Conservation (phyloP, 352 stramenopile species). For the Pythium brassicae region DNA sequence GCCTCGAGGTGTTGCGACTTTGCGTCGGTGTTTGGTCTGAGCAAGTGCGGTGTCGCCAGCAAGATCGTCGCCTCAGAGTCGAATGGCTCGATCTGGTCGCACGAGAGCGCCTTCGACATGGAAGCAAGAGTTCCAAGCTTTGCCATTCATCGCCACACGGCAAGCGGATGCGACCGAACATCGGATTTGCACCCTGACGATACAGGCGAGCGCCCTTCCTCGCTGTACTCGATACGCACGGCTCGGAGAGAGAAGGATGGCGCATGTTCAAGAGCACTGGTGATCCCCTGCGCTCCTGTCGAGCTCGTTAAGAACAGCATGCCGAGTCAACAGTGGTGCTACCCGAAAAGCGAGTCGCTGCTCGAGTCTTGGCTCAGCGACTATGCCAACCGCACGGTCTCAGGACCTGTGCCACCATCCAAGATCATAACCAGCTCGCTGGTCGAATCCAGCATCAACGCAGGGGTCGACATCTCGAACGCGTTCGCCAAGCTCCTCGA, state of each 20-base stretch:
- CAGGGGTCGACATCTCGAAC: not conserved
- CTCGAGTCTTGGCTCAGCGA: constrained; percentile 3
- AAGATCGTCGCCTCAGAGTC: not conserved
- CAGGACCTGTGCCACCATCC: not conserved
- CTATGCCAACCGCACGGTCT: not conserved
- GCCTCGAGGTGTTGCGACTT: not conserved
- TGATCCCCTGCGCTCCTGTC: not conserved
- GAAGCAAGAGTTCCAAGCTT: constrained; percentile 1
- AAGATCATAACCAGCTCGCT: constrained; percentile 8
- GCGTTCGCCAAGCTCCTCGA: not conserved
- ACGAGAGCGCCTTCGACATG: constrained; percentile 4
- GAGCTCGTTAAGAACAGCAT: not conserved
- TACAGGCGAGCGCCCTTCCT: not conserved
- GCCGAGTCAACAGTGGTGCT: not conserved
- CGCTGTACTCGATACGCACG: constrained; percentile 4
- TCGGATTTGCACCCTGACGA: not conserved
- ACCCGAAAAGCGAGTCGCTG: not conserved
- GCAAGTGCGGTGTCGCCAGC: not conserved
- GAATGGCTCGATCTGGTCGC: constrained; percentile 5
- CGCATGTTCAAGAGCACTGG: not conserved
- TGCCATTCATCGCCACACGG: not conserved
- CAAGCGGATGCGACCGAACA: not conserved
- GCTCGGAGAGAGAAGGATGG: not conserved
- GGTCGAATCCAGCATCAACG: constrained; percentile 2
- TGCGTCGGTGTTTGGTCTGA: not conserved